Conservation (phyloP, 2,329 filamentous ascomycete species). For the Alternaria sp. region DNA sequence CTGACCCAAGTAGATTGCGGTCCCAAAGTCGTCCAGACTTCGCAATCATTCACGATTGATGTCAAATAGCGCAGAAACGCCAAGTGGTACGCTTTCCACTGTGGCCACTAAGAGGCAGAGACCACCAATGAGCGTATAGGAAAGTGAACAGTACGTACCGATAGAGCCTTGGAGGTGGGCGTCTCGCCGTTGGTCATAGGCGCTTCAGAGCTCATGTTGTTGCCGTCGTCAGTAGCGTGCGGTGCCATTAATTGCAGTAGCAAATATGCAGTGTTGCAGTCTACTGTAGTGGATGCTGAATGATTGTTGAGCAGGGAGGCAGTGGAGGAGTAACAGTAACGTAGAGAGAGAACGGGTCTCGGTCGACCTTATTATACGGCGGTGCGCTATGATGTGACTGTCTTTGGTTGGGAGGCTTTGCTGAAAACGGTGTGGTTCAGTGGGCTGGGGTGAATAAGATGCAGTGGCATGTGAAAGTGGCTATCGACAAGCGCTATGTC, state of each 20-base stretch:
- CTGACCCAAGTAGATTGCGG: constrained; percentile 19
- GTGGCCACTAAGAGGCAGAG: not conserved
- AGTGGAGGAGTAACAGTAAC: constrained; percentile 18
- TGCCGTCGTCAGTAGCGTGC: constrained; percentile 45
- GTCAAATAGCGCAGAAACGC: not conserved
- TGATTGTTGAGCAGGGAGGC: constrained; percentile 15
- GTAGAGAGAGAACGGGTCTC: constrained; percentile 14
- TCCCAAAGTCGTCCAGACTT: constrained; percentile 5
- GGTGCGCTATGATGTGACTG: constrained; percentile 26
- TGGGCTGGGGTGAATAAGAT: constrained; percentile 6
- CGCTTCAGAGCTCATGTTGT: constrained; percentile 40
- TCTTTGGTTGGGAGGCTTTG: constrained; percentile 22
- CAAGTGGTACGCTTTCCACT: not conserved
- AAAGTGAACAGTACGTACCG: constrained; percentile 41
- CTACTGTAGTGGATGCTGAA: constrained; percentile 2
- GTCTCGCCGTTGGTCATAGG: constrained; percentile 53
- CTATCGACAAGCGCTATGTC: constrained; percentile 1
- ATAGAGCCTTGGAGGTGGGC: constrained; percentile 49
- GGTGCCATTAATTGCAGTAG: constrained; percentile 36
- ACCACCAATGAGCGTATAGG: not conserved
- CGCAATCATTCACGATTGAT: not conserved
- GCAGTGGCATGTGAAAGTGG: constrained; percentile 38
- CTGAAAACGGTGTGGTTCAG: constrained; percentile 35
- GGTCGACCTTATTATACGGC: constrained; percentile 38
- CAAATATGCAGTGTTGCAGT: constrained; percentile 9